Evolutionary conservation across 306 rosid species (phyloP), one percentile per base, ranked within the genome.

Genomic region (Astragalus membranaceus): DNA sequence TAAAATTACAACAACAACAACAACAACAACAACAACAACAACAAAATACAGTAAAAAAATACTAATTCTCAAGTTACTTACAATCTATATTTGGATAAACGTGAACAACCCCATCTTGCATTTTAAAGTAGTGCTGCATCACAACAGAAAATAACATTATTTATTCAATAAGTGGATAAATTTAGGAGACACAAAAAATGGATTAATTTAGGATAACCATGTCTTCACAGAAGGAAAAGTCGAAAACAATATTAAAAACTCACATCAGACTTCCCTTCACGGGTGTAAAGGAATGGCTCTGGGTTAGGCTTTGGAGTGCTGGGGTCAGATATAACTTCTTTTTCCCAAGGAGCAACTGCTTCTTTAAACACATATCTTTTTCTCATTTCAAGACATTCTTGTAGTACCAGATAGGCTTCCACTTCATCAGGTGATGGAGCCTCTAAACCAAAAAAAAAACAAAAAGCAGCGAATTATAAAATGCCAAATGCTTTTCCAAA

Each of bases 381-480:
- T 57, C 98, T 85, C 89, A 94, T 12, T 76, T 90, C 86, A 50
- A 94, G 97, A 87, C 96, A 94, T 81, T 82, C 98, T 88, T 88
- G 92, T 76, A 94, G 90, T 80, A 87, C 83, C 69, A 49, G 74
- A 64, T 83, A 90, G 32, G 74, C 82, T 64, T 94, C 98, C 14
- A 71, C 82, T 87, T 94, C 98, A 83, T 94, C 98, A 2, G 91
- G 74, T 64, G 96, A 87, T 6, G 98, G 98, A 51, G 84, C 73
- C 88, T 88, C 98, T 94, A 82, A 60, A 72, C 71, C 42, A 56
- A 12, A 30, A 32, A 56, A 56, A 39, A 12, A n/a, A n/a, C n/a
- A n/a, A 30, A 26, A 29, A 53, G 10, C 17, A 26, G 1, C 4
- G 43, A 64, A 65, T 32, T 6, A 51, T 26, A 62, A 62, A 3